Percentiles rank a stretch among this genome's conserved stretches.
phyloP scores from a whole-genome alignment of 2,329 filamentous ascomycete genomes.

The Dothiorella sarmentorum region DNA sequence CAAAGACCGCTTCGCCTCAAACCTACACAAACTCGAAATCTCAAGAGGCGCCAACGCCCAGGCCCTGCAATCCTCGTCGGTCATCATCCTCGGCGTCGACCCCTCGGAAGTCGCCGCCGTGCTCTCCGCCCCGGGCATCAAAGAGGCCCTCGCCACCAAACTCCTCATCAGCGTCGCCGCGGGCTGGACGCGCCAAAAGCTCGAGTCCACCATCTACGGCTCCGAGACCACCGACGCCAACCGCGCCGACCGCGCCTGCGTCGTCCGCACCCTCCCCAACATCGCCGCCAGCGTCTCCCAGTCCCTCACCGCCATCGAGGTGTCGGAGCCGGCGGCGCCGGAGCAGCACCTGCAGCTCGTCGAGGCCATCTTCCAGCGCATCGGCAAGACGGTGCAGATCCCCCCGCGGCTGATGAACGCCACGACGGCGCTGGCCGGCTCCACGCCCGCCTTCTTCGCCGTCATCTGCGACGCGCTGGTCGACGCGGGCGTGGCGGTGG shows the following conservation, averaged over 20 bases:
- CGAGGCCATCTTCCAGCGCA: constrained; percentile 24
- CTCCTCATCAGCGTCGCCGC: constrained; percentile 52
- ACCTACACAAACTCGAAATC: constrained; percentile 31
- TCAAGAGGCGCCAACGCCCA: constrained; percentile 35
- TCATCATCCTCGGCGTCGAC: constrained; percentile 48
- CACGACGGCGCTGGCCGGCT: constrained; percentile 29
- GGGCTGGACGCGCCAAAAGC: constrained; percentile 44
- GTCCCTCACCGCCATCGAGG: constrained; percentile 37
- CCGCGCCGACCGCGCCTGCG: constrained; percentile 26
- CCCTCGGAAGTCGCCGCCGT: constrained; percentile 43
- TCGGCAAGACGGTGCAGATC: constrained; percentile 27
- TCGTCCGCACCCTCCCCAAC: constrained; percentile 45
- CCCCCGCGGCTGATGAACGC: constrained; percentile 28
- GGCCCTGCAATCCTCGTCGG: constrained; percentile 37
- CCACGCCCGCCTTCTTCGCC: constrained; percentile 33
- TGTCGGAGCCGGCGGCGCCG: constrained; percentile 24
- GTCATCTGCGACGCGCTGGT: constrained; percentile 32
- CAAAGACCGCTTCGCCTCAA: constrained; percentile 29
- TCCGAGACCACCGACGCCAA: constrained; percentile 18
- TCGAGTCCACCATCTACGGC: constrained; percentile 39
- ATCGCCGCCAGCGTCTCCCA: constrained; percentile 45
- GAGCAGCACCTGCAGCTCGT: constrained; percentile 22
- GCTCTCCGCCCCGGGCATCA: constrained; percentile 37
- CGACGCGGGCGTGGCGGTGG: constrained; percentile 31
- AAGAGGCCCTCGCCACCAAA: constrained; percentile 42